Evolutionary conservation across 2,329 filamentous ascomycete species (phyloP).

Genomic region (Aspergillus sp.): DNA sequence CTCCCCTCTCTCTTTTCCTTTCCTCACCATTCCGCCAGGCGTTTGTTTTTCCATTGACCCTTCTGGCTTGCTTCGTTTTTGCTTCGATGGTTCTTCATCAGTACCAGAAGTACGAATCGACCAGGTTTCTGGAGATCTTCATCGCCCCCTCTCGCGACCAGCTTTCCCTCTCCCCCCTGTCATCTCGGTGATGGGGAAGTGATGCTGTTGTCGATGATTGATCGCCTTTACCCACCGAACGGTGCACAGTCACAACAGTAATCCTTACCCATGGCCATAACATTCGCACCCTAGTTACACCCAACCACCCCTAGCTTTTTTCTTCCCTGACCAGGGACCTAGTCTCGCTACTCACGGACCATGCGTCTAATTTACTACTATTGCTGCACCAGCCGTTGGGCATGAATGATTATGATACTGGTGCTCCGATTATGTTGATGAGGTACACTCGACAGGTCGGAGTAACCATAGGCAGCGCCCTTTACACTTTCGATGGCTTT

Average conservation of each 20-base stretch:
- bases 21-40: background rate
- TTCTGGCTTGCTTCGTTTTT: background rate
- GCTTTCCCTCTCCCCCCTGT: constrained; percentile 5
- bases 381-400: constrained; percentile 27
- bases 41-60: background rate
- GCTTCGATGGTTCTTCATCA: background rate
- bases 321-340: constrained; percentile 22
- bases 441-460: constrained; percentile 5
- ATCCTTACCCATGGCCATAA: constrained; percentile 4
- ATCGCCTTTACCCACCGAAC: background rate
- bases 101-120: background rate
- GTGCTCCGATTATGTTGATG: constrained; percentile 6
- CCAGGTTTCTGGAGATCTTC: background rate
- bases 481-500: constrained; percentile 1
- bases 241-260: constrained; percentile 9
- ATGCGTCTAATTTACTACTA: constrained; percentile 29
- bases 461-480: background rate
- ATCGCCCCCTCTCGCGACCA: background rate
- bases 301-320: constrained; percentile 8
- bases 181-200: background rate
- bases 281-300: background rate
- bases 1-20: background rate
- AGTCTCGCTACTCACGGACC: constrained; percentile 23
- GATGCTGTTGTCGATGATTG: background rate
- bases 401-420: constrained; percentile 29